phyloP scores from a whole-genome alignment of 371 early-diverging fungal genomes.

The Mortierella sp. region DNA sequence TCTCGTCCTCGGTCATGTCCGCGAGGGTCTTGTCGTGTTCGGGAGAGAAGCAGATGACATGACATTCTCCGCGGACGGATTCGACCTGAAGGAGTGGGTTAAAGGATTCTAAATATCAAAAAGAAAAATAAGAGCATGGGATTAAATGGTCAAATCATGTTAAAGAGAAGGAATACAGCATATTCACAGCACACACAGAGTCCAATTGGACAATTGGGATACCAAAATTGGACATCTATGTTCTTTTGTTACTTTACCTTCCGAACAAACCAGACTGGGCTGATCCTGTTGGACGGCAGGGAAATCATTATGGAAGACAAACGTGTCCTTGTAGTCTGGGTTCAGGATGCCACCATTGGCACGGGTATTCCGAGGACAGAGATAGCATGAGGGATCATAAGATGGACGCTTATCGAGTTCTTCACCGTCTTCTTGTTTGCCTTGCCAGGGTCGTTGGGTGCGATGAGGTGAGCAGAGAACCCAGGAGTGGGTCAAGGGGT shows the following conservation, averaged over 20 bases:
- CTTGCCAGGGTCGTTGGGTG: constrained; percentile 94
- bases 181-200: constrained; percentile 80
- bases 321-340: constrained; percentile 80
- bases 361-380: constrained; percentile 89
- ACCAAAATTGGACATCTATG: background rate
- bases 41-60: constrained; percentile 92
- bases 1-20: constrained; percentile 75
- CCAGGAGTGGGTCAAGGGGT: constrained; percentile 90
- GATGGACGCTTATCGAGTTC: constrained; percentile 60
- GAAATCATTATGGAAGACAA: constrained; percentile 90
- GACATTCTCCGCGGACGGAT: constrained; percentile 83
- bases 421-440: constrained; percentile 73
- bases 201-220: constrained; percentile 68
- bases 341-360: constrained; percentile 76
- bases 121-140: too few species aligned
- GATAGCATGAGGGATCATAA: constrained; percentile 86
- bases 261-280: constrained; percentile 49
- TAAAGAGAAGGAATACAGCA: too few species aligned
- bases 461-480: constrained; percentile 96
- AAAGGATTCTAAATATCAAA: background rate
- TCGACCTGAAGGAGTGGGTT: constrained; percentile 69
- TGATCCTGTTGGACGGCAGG: constrained; percentile 84
- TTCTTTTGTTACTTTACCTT: constrained; percentile 3
- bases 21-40: constrained; percentile 90
- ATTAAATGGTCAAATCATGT: too few species aligned